These are phyloP conservation scores for Zygosaccharomyces lentus DNA, from an alignment of 805 yeast species.

Conservation along the genomic window DNA sequence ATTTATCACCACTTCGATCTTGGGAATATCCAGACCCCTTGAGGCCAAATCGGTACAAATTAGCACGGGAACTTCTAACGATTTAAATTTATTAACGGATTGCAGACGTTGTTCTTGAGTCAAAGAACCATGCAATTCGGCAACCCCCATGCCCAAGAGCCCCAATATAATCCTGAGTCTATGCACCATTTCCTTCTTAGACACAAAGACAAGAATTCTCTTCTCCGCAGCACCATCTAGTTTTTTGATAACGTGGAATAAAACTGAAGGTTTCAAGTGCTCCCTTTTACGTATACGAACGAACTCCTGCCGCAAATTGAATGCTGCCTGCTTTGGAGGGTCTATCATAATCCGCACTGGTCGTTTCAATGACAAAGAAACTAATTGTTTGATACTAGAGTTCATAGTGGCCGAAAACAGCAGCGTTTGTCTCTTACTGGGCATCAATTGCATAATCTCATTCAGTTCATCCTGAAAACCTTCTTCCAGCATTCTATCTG, in stretches of 20 bases:
- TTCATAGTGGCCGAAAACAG: conserved; percentile 98
- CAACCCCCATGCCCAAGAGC: conserved; percentile 67
- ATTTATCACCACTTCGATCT: conserved; percentile 90
- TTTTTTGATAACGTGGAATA: conserved; percentile 65
- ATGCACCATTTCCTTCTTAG: conserved; percentile 90
- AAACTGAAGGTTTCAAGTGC: conserved; percentile 72
- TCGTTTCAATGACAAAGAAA: conserved; percentile 78
- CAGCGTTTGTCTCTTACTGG: conserved; percentile 88
- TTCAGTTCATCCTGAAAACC: conserved; percentile 95
- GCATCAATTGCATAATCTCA: conserved; percentile 82
- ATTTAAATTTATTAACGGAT: conserved; percentile 78
- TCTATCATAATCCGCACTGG: conserved; percentile 96
- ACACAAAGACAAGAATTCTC: conserved; percentile 84
- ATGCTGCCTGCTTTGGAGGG: conserved; percentile 92
- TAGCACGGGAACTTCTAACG: conserved; percentile 75
- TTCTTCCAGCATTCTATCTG: conserved; percentile 98
- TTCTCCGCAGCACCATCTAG: conserved; percentile 59
- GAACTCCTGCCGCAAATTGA: conserved; percentile 88
- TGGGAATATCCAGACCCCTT: conserved; percentile 98
- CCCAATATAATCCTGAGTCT: conserved; percentile 72
- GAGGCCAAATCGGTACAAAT: conserved; percentile 98
- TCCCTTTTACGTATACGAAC: conserved; percentile 92
- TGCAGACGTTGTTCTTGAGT: conserved; percentile 90
- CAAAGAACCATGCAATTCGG: conserved; percentile 79
- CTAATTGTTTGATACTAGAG: conserved; percentile 80